A percentile compares a stretch with the other conserved stretches of the same genome.
Evolutionary conservation across 257 asterid genomes (phyloP).

Genomic region (Ehretia macrophylla): DNA sequence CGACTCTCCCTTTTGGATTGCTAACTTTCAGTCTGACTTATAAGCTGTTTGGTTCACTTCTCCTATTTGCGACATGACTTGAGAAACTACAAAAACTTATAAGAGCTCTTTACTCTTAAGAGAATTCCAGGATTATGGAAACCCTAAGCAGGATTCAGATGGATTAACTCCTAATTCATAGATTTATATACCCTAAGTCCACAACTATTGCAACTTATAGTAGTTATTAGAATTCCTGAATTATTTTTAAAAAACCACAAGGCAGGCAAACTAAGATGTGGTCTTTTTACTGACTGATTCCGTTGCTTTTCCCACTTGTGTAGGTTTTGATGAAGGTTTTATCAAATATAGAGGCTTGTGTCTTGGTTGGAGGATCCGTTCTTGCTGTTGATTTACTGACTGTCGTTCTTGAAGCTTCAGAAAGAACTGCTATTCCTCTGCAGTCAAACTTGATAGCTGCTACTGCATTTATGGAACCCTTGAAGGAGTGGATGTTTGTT

Average conservation of each 20-base stretch:
- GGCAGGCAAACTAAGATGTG: constrained; percentile 3
- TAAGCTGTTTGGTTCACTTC: too few species aligned
- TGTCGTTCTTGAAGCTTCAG: constrained; percentile 92
- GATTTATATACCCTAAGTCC: too few species aligned
- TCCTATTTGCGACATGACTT: too few species aligned
- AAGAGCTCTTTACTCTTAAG: too few species aligned
- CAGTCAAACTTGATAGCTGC: constrained; percentile 98
- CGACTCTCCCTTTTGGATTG: too few species aligned
- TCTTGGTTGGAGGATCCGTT: constrained; percentile 97
- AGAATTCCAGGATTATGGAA: too few species aligned
- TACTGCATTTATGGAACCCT: constrained; percentile 94
- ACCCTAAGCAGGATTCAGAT: too few species aligned
- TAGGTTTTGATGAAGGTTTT: constrained; percentile 93
- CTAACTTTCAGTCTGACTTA: too few species aligned
- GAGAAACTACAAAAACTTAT: too few species aligned
- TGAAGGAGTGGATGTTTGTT: constrained; percentile 87
- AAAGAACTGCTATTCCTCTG: constrained; percentile 93
- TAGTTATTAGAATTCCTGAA: constrained; percentile 6
- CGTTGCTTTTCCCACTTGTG: constrained; percentile 14
- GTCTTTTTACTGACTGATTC: constrained; percentile 12
- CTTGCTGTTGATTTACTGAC: constrained; percentile 96
- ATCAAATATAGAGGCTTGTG: constrained; percentile 91
- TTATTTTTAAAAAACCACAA: background rate
- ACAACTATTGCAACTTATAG: background rate
- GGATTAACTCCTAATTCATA: too few species aligned